Conservation (phyloP, 306 rosid genomes). For the Dicorynia guianensis region DNA sequence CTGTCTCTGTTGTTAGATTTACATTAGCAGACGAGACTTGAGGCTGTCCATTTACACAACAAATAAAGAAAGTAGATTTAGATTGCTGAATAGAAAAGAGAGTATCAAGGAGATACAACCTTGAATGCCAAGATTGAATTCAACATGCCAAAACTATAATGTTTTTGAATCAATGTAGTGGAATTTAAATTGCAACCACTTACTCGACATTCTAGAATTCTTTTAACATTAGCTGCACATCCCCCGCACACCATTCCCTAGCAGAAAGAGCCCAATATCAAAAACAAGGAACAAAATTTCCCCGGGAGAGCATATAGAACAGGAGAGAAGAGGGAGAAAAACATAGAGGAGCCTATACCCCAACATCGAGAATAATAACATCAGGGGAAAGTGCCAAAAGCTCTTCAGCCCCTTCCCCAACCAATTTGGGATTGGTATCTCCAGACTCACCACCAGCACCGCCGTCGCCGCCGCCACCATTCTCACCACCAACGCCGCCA, state of each 20-base stretch:
- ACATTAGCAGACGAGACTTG: slow-evolving; percentile 91
- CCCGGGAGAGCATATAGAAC: too few relatives aligned
- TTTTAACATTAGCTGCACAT: slow-evolving; percentile 88
- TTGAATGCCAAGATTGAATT: slow-evolving; percentile 16
- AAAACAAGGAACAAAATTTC: neutral
- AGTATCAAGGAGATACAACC: slow-evolving; percentile 2
- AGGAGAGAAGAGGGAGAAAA: neutral
- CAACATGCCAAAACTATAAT: neutral
- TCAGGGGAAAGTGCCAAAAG: slow-evolving; percentile 59
- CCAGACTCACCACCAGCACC: slow-evolving; percentile 62
- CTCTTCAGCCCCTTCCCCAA: slow-evolving; percentile 61
- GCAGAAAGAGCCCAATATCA: slow-evolving; percentile 14
- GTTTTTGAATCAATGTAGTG: slow-evolving; percentile 23
- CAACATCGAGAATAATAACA: slow-evolving; percentile 88
- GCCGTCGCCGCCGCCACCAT: slow-evolving; percentile 50
- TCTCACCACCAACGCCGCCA: slow-evolving; percentile 51
- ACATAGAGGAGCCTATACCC: slow-evolving; percentile 54
- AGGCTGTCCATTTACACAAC: slow-evolving; percentile 63
- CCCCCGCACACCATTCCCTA: slow-evolving; percentile 87
- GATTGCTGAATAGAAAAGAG: slow-evolving; percentile 22
- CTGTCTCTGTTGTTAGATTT: slow-evolving; percentile 93
- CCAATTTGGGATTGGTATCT: slow-evolving; percentile 55
- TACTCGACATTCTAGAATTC: slow-evolving; percentile 87
- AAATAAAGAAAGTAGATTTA: slow-evolving; percentile 34
- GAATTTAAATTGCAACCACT: slow-evolving; percentile 38